Base-by-base conservation (phyloP, 768 basidiomycete genomes). In the Auriscalpium orientale region DNA sequence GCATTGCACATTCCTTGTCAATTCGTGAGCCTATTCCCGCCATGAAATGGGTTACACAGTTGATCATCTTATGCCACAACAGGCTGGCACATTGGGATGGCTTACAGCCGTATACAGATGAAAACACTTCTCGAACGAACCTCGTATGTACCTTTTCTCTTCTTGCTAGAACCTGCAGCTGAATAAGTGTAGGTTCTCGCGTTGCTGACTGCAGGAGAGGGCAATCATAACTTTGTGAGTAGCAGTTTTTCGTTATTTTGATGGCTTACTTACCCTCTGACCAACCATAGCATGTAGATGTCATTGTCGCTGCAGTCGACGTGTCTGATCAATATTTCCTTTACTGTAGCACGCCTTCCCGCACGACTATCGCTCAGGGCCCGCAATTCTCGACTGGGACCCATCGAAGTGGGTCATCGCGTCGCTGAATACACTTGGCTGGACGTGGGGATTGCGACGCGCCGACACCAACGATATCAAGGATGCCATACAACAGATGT, bases 31-130 rank as follows among this genome's bases (percentile, higher is more conserved):
- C 28, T 28, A 18, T 8, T 10, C 21, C 40, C 7, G 37, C 46
- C 18, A 55, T 28, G 5, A 28, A 28, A 4, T 28, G 28, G 28
- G 4, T 28, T 7, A 43, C n/a, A 46, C 33, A 7, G 22, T 12
- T 7, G 54, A 48, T 50, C 18, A 1, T 37, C 43, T 36, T 16
- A 36, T 13, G 13, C 15, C 53, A 43, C 18, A 20, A 4, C 8
- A 86, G 85, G 1, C 68, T 92, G 7, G 88, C 89, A 4, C 90
- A 92, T 58, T 90, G 85, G 85, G 79, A 88, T 15, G 90, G 90
- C 9, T 64, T 89, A 18, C 89, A 91, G 61, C 87, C 84, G 0
- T 91, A 89, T 65, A 83, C 87, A 3, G 86, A 89, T 61, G 89
- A 91, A 61, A 80, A 91, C 61, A 86, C 86, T 3, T 90, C 89